Base-by-base conservation (phyloP, 2,329 filamentous ascomycete genomes). In the Macrophomina phaseolina region DNA sequence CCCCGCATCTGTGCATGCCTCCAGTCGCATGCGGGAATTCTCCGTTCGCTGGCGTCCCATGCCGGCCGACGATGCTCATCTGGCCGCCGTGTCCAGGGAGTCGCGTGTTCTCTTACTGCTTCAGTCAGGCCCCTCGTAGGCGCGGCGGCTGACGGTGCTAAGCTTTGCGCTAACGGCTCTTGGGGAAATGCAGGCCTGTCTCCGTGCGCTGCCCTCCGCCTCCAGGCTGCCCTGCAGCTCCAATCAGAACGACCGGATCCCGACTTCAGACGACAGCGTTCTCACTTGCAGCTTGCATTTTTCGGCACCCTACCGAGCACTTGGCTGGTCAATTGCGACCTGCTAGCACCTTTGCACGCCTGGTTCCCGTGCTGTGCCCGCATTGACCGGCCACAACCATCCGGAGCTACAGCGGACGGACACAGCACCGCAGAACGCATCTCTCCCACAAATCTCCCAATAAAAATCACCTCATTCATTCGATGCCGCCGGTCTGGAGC, bases 21-120 rank as follows among this genome's bases (percentile, higher is more conserved):
- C 28, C n/a, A 9, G 55, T 36, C 14, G 38, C 38, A 23, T 32
- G 45, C 55, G 18, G 56, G 56, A 45, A 14, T 28, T 42, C 28
- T 36, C 40, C 16, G 30, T 32, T 12, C 40, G 28, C 40, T 40
- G 52, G 28, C 34, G 49, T 12, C 23, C 23, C 18, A 51, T 51
- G 51, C 51, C 28, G 40, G 32, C 23, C 18, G 18, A 18, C 23
- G n/a, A 49, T 52, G 30, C 9, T 34, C 28, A 14, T 52, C 14
- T 7, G 9, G 28, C 49, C 23, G 23, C 49, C 49, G 30, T 61
- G 28, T 45, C 56, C 23, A 18, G 16, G 18, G 11, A 32, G 63
- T 65, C 63, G 63, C 63, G 63, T 65, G 63, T 42, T 23, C 51
- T 36, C 40, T 38, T 65, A 49, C 63, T 48, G 63, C 63, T 65